These are phyloP conservation scores for Globisporangium canariense DNA, from an alignment of 352 stramenopile genomes.

Conservation along the genomic window DNA sequence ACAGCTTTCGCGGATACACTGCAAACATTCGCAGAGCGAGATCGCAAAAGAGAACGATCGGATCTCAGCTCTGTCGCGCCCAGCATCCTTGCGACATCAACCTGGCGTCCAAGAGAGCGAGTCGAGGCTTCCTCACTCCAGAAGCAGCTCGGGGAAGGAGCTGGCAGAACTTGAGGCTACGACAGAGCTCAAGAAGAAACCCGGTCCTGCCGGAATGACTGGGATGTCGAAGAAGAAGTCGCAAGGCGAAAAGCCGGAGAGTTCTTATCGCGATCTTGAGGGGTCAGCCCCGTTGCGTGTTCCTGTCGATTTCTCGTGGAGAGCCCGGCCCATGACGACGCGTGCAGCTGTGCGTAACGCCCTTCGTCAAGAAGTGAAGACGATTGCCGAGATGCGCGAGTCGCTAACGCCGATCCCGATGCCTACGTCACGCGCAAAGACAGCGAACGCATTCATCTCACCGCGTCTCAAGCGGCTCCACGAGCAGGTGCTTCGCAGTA, in stretches of 20 bases:
- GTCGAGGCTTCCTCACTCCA: background rate
- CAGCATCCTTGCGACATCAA: background rate
- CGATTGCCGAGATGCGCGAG: conserved; percentile 26
- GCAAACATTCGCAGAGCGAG: conserved; percentile 28
- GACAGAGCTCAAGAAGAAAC: conserved; percentile 4
- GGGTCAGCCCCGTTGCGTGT: background rate
- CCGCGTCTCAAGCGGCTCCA: conserved; percentile 41
- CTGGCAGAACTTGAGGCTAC: background rate
- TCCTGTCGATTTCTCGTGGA: conserved; percentile 33
- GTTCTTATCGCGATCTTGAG: background rate
- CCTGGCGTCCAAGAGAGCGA: background rate
- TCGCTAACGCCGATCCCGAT: conserved; percentile 17
- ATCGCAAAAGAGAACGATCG: conserved; percentile 26
- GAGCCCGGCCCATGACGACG: conserved; percentile 43
- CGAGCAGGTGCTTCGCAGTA: conserved; percentile 28
- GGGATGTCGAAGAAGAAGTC: conserved; percentile 9
- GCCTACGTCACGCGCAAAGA: background rate
- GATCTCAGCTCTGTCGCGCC: conserved; percentile 14
- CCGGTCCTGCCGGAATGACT: background rate
- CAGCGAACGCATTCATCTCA: conserved; percentile 29
- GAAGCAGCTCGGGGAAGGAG: background rate
- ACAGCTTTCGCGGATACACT: conserved; percentile 42
- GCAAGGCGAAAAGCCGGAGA: background rate
- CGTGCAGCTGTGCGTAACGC: conserved; percentile 51
- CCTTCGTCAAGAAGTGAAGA: conserved; percentile 39